phyloP scores from a whole-genome alignment of 2,329 filamentous ascomycete genomes.

The Ophiostoma sp. region DNA sequence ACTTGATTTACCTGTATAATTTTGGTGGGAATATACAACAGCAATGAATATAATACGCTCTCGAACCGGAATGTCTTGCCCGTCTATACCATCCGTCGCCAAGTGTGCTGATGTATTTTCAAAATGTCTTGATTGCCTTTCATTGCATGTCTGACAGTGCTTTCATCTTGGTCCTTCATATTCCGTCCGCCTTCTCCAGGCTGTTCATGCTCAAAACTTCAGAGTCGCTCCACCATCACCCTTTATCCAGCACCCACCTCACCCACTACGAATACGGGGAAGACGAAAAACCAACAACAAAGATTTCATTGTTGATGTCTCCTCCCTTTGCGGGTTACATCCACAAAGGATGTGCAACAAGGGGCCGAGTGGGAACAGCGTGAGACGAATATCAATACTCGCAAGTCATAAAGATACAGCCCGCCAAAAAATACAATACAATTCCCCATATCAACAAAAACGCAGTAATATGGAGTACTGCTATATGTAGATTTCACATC shows the following conservation, averaged over 20 bases:
- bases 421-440: neutral
- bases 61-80: neutral
- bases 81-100: neutral
- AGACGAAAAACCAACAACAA: slow-evolving; percentile 11
- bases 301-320: neutral
- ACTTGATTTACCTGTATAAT: too few relatives aligned
- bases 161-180: neutral
- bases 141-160: neutral
- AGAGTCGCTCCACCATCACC: slow-evolving; percentile 1
- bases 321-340: slow-evolving; percentile 1
- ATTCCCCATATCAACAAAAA: neutral
- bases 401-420: neutral
- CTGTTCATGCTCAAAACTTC: neutral
- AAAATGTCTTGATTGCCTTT: neutral
- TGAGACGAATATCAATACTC: neutral
- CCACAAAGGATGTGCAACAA: slow-evolving; percentile 13
- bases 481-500: neutral
- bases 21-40: neutral
- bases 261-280: slow-evolving; percentile 8
- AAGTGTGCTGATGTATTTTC: neutral
- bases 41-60: neutral
- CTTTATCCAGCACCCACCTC: neutral
- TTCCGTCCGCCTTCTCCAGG: neutral
- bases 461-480: neutral
- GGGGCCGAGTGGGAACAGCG: neutral